Percentiles rank a stretch among this genome's conserved stretches.
Evolutionary conservation across 2,329 filamentous ascomycete genomes (phyloP).

Genomic region (Monilinia aucupariae): DNA sequence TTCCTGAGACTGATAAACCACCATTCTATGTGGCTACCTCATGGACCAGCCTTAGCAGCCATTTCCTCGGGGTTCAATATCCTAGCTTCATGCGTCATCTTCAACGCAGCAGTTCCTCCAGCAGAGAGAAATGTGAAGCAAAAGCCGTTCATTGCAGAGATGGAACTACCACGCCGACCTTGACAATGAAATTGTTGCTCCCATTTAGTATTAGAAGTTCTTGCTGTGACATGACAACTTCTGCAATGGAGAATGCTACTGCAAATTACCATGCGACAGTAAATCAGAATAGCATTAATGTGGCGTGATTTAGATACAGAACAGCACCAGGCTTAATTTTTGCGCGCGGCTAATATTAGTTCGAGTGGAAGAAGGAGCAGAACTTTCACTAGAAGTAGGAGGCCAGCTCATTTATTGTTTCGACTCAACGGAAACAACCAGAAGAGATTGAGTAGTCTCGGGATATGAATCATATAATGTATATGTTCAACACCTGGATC

Average conservation of each 20-base stretch:
- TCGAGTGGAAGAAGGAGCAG: slow-evolving; percentile 2
- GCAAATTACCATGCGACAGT: slow-evolving; percentile 1
- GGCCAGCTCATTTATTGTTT: not conserved
- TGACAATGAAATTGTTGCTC: not conserved
- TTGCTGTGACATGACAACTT: slow-evolving; percentile 9
- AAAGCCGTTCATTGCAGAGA: slow-evolving; percentile 10
- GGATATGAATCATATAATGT: too few species aligned
- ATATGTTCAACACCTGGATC: not conserved
- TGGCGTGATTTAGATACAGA: not conserved
- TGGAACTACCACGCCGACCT: not conserved
- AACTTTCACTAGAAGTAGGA: slow-evolving; percentile 4
- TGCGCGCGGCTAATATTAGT: not conserved
- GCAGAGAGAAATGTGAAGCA: slow-evolving; percentile 3
- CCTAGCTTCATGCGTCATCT: not conserved
- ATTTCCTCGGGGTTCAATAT: not conserved
- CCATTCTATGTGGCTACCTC: not conserved
- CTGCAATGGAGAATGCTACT: not conserved
- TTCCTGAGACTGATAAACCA: not conserved
- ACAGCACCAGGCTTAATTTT: not conserved
- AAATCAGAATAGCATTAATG: slow-evolving; percentile 5
- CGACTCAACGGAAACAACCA: not conserved
- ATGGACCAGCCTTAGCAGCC: not conserved
- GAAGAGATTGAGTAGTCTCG: not conserved
- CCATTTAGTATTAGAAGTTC: not conserved
- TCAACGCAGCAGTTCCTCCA: not conserved